Evolutionary conservation across 495 filamentous ascomycete genomes (phyloP).

Genomic region (Daldinia decipiens): DNA sequence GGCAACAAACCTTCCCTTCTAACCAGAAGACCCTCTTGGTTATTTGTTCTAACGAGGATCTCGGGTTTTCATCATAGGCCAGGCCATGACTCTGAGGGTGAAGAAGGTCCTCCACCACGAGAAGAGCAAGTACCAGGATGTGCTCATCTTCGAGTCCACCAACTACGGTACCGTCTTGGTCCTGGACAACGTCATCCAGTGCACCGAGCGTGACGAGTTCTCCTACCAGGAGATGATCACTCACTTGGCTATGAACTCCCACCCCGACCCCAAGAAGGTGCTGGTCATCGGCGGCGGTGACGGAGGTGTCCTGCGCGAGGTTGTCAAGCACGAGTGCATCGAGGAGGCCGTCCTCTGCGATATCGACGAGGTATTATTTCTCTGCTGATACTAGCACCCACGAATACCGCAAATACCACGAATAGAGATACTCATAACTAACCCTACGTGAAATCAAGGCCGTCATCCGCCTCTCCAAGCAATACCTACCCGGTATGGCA

Average conservation of each 20-base stretch:
- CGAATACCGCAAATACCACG: neutral
- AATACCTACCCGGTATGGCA: slow-evolving; percentile 96
- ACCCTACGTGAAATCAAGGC: slow-evolving; percentile 62
- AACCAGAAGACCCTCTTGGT: neutral
- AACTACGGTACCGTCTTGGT: slow-evolving; percentile 98
- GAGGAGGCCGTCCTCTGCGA: slow-evolving; percentile 97
- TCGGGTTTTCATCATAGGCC: slow-evolving; percentile 59
- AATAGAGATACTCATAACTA: slow-evolving; percentile 11
- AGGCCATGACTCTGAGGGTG: slow-evolving; percentile 98
- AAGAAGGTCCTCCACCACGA: slow-evolving; percentile 98
- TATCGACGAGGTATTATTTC: slow-evolving; percentile 84
- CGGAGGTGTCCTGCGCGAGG: slow-evolving; percentile 95
- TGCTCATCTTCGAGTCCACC: slow-evolving; percentile 96
- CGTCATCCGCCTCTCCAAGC: slow-evolving; percentile 97
- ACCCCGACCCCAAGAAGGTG: slow-evolving; percentile 97
- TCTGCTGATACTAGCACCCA: neutral
- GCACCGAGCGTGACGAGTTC: slow-evolving; percentile 98
- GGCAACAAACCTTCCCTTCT: neutral
- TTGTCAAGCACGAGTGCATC: slow-evolving; percentile 95
- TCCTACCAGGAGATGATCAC: slow-evolving; percentile 99
- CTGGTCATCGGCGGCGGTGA: slow-evolving; percentile 98
- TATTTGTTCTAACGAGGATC: slow-evolving; percentile 24
- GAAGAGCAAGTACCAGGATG: slow-evolving; percentile 98
- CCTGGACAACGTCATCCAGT: slow-evolving; percentile 98
- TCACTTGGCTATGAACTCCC: slow-evolving; percentile 97